These are phyloP conservation scores for Hortiboletus rubellus DNA, from an alignment of 1,284 basidiomycete species.

Conservation along the genomic window DNA sequence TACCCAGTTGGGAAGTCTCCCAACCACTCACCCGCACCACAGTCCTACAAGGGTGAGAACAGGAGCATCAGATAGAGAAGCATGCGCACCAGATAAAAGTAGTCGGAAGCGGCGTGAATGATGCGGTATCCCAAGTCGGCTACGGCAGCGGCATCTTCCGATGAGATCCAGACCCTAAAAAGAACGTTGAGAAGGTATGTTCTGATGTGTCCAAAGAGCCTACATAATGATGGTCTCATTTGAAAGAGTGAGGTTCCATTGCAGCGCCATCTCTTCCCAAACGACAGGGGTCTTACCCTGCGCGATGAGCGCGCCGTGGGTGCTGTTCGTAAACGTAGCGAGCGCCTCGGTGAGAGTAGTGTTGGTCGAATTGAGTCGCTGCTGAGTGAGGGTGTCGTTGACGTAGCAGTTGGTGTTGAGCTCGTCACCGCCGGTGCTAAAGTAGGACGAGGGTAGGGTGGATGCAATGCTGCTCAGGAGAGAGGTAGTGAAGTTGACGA, in stretches of 20 bases:
- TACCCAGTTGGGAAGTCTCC: constrained; percentile 52
- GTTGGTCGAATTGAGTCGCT: constrained; percentile 42
- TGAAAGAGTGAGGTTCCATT: constrained; percentile 59
- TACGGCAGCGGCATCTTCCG: constrained; percentile 57
- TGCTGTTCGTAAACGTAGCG: constrained; percentile 49
- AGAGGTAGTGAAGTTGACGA: constrained; percentile 46
- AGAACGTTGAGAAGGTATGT: background rate
- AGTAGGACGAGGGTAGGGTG: constrained; percentile 48
- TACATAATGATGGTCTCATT: constrained; percentile 71
- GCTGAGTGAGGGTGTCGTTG: constrained; percentile 48
- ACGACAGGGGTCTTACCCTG: constrained; percentile 64
- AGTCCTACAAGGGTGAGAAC: constrained; percentile 51
- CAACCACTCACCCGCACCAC: constrained; percentile 79
- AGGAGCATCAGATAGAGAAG: constrained; percentile 28
- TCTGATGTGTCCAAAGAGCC: background rate
- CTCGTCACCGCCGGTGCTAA: constrained; percentile 75
- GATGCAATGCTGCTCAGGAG: constrained; percentile 46
- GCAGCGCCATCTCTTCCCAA: constrained; percentile 73
- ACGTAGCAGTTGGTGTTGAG: constrained; percentile 60
- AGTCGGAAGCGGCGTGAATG: constrained; percentile 69
- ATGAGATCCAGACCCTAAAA: constrained; percentile 70
- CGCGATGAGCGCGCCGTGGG: constrained; percentile 48
- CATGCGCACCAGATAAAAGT: constrained; percentile 69
- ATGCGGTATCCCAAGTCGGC: constrained; percentile 59
- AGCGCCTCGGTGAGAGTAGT: constrained; percentile 54